Evolutionary conservation across 345 rosid genomes (phyloP).

Genomic region (Durio zibethinus): DNA sequence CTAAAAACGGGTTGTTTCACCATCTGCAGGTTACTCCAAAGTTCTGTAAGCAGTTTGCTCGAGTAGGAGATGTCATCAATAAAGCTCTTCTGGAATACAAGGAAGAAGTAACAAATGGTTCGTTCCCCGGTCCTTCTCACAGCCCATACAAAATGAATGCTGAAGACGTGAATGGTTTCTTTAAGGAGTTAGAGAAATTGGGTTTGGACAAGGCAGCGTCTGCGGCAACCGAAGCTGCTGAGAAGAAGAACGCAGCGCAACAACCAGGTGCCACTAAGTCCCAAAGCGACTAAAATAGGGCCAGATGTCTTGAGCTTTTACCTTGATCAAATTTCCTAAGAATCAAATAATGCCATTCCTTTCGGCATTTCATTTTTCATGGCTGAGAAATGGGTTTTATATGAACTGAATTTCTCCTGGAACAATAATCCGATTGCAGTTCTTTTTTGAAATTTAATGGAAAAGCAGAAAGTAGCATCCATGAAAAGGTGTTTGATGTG

Average conservation of each 20-base stretch:
- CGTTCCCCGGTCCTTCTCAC: slow-evolving; percentile 71
- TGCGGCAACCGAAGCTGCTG: slow-evolving; percentile 60
- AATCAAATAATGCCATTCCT: neutral
- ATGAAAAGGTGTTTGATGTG: neutral
- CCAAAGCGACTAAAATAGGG: neutral
- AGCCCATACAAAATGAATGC: slow-evolving; percentile 68
- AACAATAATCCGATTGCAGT: neutral
- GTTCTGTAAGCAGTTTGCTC: slow-evolving; percentile 79
- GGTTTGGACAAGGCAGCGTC: slow-evolving; percentile 75
- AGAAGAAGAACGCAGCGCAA: slow-evolving; percentile 24
- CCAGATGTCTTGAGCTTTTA: neutral
- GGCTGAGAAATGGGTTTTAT: neutral
- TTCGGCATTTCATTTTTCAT: neutral
- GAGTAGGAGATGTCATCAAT: slow-evolving; percentile 71
- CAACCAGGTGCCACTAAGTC: neutral
- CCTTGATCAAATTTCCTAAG: neutral
- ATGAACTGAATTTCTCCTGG: neutral
- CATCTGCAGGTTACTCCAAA: slow-evolving; percentile 68
- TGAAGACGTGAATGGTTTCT: slow-evolving; percentile 56
- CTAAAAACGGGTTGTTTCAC: neutral
- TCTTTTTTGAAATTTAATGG: neutral
- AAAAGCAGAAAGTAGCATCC: neutral
- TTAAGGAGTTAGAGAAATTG: slow-evolving; percentile 58
- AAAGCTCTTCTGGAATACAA: slow-evolving; percentile 66
- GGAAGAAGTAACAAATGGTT: slow-evolving; percentile 63